These are phyloP conservation scores for Biscogniauxia sp. DNA, from an alignment of 2,329 filamentous ascomycete genomes.

Conservation along the genomic window DNA sequence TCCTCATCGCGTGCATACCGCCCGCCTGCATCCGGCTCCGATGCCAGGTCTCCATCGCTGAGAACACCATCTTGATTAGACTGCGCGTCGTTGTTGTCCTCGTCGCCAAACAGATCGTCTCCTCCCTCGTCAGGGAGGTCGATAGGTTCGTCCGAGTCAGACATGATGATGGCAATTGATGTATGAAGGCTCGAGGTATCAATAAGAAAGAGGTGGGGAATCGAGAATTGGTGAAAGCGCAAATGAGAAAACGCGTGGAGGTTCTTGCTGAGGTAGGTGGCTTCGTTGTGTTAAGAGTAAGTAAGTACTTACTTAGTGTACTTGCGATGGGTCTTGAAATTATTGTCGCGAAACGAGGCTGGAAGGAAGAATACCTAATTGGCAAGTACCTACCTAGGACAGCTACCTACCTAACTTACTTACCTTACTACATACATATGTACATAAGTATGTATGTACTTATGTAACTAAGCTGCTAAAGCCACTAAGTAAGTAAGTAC, in stretches of 20 bases:
- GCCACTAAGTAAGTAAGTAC: too few species aligned
- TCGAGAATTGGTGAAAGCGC: background rate
- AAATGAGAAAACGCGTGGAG: background rate
- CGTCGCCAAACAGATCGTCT: conserved; percentile 63
- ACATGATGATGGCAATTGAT: conserved; percentile 47
- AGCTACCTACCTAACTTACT: too few species aligned
- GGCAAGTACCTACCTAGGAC: background rate
- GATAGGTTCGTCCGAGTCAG: conserved; percentile 54
- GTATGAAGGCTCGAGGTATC: background rate
- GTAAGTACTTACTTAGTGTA: too few species aligned
- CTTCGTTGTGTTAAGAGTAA: background rate
- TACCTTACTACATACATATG: too few species aligned
- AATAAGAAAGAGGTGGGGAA: background rate
- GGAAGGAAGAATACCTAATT: background rate
- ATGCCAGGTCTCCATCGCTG: conserved; percentile 59
- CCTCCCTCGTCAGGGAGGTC: conserved; percentile 52
- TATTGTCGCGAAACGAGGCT: background rate
- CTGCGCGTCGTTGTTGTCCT: conserved; percentile 57
- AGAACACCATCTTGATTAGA: conserved; percentile 62
- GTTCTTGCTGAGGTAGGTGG: background rate
- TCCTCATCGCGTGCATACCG: conserved; percentile 40
- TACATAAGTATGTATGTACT: too few species aligned
- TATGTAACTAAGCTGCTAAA: too few species aligned
- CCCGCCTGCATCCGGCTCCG: conserved; percentile 47
- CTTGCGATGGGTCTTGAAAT: background rate